Conservation (phyloP, 2,329 filamentous ascomycete species). For the Taxawa tesnikishii region DNA sequence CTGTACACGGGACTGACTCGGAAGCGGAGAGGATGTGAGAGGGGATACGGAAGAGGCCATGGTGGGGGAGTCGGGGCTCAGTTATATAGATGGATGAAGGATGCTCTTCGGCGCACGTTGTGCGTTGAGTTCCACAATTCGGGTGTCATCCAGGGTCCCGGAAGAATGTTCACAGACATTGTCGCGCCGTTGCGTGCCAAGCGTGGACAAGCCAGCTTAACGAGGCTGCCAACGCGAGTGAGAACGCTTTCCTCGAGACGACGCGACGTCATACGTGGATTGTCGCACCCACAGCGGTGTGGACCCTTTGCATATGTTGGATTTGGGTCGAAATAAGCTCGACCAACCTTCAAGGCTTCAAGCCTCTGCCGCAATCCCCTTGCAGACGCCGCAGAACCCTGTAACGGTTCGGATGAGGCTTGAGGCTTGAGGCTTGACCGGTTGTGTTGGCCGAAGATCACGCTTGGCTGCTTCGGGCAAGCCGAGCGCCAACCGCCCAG, state of each 20-base stretch:
- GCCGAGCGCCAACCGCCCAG: too few species aligned
- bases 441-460: too few species aligned
- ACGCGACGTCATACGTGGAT: background rate
- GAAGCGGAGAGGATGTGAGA: background rate
- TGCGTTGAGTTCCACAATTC: background rate
- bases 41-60: background rate
- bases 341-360: too few species aligned
- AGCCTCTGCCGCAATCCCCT: too few species aligned
- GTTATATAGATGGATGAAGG: background rate
- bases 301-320: background rate
- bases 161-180: background rate
- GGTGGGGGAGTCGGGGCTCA: background rate
- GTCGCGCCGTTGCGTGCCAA: background rate
- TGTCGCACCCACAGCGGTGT: background rate
- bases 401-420: too few species aligned
- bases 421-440: too few species aligned
- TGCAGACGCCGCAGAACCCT: too few species aligned
- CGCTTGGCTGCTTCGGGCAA: too few species aligned
- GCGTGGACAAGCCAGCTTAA: background rate
- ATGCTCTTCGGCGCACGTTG: background rate
- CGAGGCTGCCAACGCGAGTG: background rate
- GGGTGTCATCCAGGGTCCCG: too few species aligned
- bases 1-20: background rate
- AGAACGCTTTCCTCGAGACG: background rate
- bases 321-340: too few species aligned